Evolutionary conservation across 139 green algal species (phyloP).

Genomic region (Desmodesmus armatus): DNA sequence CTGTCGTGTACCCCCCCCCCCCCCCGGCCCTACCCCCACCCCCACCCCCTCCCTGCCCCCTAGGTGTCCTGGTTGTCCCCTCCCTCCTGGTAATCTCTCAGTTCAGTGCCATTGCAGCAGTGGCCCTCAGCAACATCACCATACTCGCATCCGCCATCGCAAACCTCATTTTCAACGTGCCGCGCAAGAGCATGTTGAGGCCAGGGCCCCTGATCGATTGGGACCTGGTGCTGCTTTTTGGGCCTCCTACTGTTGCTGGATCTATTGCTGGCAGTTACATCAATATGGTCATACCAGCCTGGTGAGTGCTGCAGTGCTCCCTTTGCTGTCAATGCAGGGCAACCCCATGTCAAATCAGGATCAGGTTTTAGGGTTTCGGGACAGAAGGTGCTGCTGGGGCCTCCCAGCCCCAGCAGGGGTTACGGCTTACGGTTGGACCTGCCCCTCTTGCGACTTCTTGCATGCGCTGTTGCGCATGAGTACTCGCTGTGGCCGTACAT

Average conservation of each 20-base stretch:
- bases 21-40: no score
- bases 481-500: background rate
- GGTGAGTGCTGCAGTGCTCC: background rate
- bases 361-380: no score
- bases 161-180: background rate
- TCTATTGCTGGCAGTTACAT: constrained; percentile 26
- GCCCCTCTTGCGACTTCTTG: no score
- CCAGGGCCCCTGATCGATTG: background rate
- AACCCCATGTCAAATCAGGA: no score
- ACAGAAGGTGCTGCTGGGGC: background rate
- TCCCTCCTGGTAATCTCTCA: background rate
- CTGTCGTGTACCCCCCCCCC: background rate
- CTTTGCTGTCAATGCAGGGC: no score
- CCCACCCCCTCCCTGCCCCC: background rate
- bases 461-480: no score
- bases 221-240: constrained; percentile 26
- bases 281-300: constrained; percentile 25
- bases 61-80: constrained; percentile 8
- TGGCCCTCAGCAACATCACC: constrained; percentile 1
- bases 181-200: background rate
- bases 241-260: constrained; percentile 15
- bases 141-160: no score
- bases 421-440: no score
- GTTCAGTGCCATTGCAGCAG: background rate
- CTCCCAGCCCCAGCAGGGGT: background rate